Conservation (phyloP, 2,329 filamentous ascomycete genomes). For the Paradendryphiella salina region DNA sequence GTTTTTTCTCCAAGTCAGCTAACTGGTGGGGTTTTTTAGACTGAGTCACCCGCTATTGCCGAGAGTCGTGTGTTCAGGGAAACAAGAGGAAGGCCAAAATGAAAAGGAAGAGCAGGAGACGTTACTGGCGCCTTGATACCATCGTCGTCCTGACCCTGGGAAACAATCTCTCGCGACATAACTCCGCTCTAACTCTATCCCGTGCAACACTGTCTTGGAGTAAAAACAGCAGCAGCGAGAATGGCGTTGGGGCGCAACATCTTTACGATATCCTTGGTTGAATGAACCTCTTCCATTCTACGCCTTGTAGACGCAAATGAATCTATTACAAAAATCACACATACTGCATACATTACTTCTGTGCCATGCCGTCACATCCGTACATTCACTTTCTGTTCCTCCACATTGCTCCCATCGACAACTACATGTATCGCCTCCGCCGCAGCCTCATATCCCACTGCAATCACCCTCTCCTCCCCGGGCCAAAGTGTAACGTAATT, state of each 20-base stretch:
- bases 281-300: neutral
- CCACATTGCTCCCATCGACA: conserved; percentile 17
- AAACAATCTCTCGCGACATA: neutral
- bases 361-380: neutral
- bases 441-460: conserved; percentile 7
- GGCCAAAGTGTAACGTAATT: conserved; percentile 67
- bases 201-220: neutral
- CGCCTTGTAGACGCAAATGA: neutral
- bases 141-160: too few species aligned
- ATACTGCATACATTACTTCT: neutral
- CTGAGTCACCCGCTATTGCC: too few species aligned
- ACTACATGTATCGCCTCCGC: neutral
- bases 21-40: neutral
- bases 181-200: neutral
- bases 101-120: too few species aligned
- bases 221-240: neutral
- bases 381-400: neutral
- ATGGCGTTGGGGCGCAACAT: conserved; percentile 2
- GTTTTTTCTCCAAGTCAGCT: neutral
- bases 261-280: conserved; percentile 8
- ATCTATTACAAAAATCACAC: neutral
- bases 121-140: too few species aligned
- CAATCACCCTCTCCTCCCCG: conserved; percentile 52
- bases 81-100: too few species aligned
- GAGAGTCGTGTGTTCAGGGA: too few species aligned